Evolutionary conservation across 1,139 yeast species (phyloP).

Genomic region (Trichomonascaceae sp.): DNA sequence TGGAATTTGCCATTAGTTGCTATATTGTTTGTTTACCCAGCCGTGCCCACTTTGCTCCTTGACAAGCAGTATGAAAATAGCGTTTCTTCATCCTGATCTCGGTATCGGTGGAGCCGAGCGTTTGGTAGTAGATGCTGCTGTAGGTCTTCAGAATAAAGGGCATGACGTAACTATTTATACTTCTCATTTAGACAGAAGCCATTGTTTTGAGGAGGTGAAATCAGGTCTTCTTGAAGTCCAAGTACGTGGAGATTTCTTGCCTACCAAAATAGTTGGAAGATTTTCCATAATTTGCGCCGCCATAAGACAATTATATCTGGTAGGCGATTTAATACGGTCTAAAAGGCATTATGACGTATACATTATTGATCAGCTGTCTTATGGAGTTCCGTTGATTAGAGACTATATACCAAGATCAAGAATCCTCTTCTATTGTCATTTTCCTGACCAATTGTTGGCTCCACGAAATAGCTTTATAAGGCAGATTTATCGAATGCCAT

Average conservation of each 20-base stretch:
- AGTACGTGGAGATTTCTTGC: conserved; percentile 76
- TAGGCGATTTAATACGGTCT: conserved; percentile 41
- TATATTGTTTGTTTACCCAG: not conserved
- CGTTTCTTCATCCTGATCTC: conserved; percentile 90
- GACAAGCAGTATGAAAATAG: conserved; percentile 44
- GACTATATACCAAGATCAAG: conserved; percentile 36
- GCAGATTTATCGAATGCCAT: conserved; percentile 67
- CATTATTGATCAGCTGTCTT: conserved; percentile 82
- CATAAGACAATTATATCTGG: conserved; percentile 69
- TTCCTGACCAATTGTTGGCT: conserved; percentile 84
- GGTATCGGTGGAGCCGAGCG: conserved; percentile 97
- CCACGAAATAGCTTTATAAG: conserved; percentile 51
- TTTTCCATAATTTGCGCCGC: conserved; percentile 81
- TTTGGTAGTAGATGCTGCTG: conserved; percentile 88
- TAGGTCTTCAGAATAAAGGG: conserved; percentile 69
- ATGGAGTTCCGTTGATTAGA: conserved; percentile 72
- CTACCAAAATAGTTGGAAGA: conserved; percentile 58
- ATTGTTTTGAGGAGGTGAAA: conserved; percentile 86
- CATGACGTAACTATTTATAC: conserved; percentile 70
- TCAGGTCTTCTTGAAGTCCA: conserved; percentile 49
- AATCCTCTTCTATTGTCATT: conserved; percentile 85
- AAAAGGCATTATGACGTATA: conserved; percentile 62
- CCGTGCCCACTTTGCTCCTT: not conserved
- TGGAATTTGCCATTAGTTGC: not conserved
- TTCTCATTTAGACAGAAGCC: conserved; percentile 79